phyloP scores from a whole-genome alignment of 176 grass and related monocot genomes.

The Aegilops tauschii region DNA sequence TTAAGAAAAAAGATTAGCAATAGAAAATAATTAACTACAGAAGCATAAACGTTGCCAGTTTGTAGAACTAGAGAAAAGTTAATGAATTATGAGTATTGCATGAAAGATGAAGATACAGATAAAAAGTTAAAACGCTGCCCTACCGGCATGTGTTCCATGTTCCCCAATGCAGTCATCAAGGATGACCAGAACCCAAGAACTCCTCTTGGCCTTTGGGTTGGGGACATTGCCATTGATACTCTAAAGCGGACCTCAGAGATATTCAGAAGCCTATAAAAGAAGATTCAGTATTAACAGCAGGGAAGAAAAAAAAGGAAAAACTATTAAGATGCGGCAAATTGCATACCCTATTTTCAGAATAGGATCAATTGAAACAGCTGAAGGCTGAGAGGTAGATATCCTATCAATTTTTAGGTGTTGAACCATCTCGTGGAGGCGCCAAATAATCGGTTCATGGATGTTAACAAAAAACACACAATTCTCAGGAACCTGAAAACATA shows the following conservation, averaged over 20 bases:
- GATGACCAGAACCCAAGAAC: constrained; percentile 99
- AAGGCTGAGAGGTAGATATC: constrained; percentile 57
- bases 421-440: constrained; percentile 93
- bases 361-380: constrained; percentile 93
- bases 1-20: constrained; percentile 18
- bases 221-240: constrained; percentile 98
- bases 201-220: constrained; percentile 91
- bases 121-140: constrained; percentile 15
- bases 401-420: constrained; percentile 77
- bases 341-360: constrained; percentile 93
- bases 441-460: constrained; percentile 93
- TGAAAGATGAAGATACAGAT: not conserved
- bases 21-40: constrained; percentile 1
- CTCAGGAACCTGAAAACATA: constrained; percentile 67
- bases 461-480: constrained; percentile 91
- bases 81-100: not conserved
- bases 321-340: not conserved
- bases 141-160: constrained; percentile 99
- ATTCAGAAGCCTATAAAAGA: constrained; percentile 69
- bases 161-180: constrained; percentile 97
- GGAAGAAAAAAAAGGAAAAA: not conserved
- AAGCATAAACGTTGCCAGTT: constrained; percentile 2
- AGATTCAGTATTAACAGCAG: constrained; percentile 17
- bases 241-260: constrained; percentile 92
- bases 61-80: not conserved